Conservation (phyloP, 176 grass and related monocot genomes). For the Eragrostis curvula region DNA sequence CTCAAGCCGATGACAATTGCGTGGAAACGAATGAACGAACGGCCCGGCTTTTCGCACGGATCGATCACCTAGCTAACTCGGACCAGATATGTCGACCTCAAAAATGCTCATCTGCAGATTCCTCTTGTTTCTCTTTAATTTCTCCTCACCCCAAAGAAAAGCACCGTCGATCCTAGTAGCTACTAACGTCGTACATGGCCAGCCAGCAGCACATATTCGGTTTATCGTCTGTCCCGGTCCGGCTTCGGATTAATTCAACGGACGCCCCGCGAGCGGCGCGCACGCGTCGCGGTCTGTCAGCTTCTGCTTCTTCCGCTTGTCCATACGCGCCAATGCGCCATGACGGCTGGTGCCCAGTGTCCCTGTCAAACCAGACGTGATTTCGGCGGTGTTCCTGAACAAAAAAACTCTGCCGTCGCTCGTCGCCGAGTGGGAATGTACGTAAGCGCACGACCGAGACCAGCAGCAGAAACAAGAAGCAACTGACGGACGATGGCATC, state of each 20-base stretch:
- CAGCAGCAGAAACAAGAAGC: neutral
- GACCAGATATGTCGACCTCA: too few species aligned
- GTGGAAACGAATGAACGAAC: neutral
- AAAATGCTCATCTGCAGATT: neutral
- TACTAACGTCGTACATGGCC: neutral
- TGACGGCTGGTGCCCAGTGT: neutral
- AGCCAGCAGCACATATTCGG: neutral
- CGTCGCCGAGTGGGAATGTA: constrained; percentile 16
- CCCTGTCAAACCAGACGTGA: constrained; percentile 2
- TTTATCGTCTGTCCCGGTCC: neutral
- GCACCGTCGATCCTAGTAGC: neutral
- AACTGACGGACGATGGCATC: too few species aligned
- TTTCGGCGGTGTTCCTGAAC: neutral
- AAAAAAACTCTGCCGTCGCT: neutral
- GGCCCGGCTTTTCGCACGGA: neutral
- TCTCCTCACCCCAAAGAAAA: constrained; percentile 25
- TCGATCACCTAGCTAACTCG: too few species aligned
- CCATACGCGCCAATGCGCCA: neutral
- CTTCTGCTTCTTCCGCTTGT: neutral
- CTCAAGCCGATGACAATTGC: too few species aligned
- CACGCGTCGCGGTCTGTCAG: neutral
- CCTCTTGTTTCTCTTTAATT: neutral
- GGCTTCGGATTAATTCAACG: constrained; percentile 27
- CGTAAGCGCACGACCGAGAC: neutral
- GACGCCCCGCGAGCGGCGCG: neutral